A percentile compares a stretch with the other conserved stretches of the same genome.
Conservation (phyloP, 2,329 filamentous ascomycete species). For the Phyllachora maydis region DNA sequence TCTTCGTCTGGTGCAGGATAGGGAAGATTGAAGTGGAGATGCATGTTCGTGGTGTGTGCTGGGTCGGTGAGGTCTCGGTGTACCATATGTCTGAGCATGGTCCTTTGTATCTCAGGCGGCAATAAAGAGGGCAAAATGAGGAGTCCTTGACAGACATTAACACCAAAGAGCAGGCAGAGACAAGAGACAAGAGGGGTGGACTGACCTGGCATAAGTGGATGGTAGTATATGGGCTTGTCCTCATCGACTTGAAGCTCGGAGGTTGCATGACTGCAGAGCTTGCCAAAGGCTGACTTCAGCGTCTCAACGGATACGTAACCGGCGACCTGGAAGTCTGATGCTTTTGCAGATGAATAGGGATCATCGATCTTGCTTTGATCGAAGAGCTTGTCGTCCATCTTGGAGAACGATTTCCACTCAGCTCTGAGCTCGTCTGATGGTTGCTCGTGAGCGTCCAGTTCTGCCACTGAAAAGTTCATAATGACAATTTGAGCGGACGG, state of each 20-base stretch:
- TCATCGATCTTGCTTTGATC: slow-evolving; percentile 35
- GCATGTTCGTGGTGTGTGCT: slow-evolving; percentile 64
- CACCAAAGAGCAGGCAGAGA: background rate
- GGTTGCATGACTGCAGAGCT: slow-evolving; percentile 14
- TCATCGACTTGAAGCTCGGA: slow-evolving; percentile 13
- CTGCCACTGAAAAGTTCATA: too few relatives aligned
- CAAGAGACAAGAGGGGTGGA: background rate
- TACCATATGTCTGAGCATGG: slow-evolving; percentile 52
- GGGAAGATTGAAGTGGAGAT: slow-evolving; percentile 14
- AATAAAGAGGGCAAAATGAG: slow-evolving; percentile 58
- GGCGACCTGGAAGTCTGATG: slow-evolving; percentile 22
- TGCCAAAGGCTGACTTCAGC: slow-evolving; percentile 20
- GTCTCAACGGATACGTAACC: slow-evolving; percentile 19
- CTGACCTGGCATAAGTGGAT: slow-evolving; percentile 48
- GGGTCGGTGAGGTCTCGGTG: slow-evolving; percentile 44
- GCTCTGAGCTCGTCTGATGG: slow-evolving; percentile 50
- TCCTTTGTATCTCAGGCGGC: slow-evolving; percentile 44
- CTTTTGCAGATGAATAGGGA: slow-evolving; percentile 14
- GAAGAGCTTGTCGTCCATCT: slow-evolving; percentile 30
- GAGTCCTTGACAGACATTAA: slow-evolving; percentile 35
- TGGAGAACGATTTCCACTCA: slow-evolving; percentile 58
- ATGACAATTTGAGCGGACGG: too few relatives aligned
- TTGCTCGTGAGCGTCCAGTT: slow-evolving; percentile 56
- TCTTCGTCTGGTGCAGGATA: slow-evolving; percentile 6
- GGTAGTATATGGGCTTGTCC: slow-evolving; percentile 33